Base-by-base conservation (phyloP, 331 rosid genomes). In the Malus hybrid region DNA sequence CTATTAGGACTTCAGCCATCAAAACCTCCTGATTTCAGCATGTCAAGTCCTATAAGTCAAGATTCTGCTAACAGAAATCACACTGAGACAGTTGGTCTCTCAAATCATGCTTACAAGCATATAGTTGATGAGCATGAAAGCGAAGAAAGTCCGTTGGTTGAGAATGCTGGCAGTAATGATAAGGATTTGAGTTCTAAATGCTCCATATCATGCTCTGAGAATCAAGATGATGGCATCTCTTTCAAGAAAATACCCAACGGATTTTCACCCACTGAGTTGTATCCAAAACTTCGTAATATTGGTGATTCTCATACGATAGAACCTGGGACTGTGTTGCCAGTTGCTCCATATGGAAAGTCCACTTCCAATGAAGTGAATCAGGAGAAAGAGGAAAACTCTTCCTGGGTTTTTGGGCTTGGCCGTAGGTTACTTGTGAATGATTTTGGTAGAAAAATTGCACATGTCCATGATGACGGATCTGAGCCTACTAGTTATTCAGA, bases 1-100 rank as follows among this genome's bases (percentile, higher is more conserved):
- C 85, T 93, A 59, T 80, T 93, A 78, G 98, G 98, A 83, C 98
- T 93, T 78, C 86, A 90, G 82, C 98, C 98, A 70, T 91, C 97
- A 69, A 93, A 93, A 81, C 97, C 98, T 79, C 91, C 97, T 59
- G 92, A 87, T 76, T 91, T 87, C 75, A 29, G 74, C 59, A 42
- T 70, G 86, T 54, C 93, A 77, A 86, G 76, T 78, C 79, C 89
- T 76, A 69, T 65, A 62, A 76, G 73, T 67, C 86, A 83, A 74
- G 82, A 76, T 44, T 74, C 87, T 48, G 42, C 70, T 44, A 74
- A 76, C 66, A 56, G 75, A 31, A 81, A 77, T 71, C 68, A 68
- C 80, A 88, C 73, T 18, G 80, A 80, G 64, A 65, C 73, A 56
- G 62, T 65, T 73, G 78, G 62, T 69, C 78, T 52, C 81, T 73